Percentiles rank a stretch among this genome's conserved stretches.
These are phyloP conservation scores for Panellus pusillus DNA, from an alignment of 768 basidiomycete species.

Conservation along the genomic window DNA sequence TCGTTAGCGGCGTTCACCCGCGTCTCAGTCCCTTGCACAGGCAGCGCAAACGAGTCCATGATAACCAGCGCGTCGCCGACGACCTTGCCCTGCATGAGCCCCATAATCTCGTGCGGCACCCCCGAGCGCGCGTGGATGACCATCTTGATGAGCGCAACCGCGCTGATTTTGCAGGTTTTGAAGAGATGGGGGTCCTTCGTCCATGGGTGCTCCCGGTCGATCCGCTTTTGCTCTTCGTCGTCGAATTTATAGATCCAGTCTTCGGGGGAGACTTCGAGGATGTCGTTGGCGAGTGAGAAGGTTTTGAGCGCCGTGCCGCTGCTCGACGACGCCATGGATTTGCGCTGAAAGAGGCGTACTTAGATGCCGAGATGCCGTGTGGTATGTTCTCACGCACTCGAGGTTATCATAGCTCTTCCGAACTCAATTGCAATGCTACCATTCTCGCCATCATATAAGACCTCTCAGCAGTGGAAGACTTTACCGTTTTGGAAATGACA, in stretches of 20 bases:
- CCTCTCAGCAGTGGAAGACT: no score
- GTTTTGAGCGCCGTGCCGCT: slow-evolving; percentile 68
- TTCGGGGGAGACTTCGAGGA: slow-evolving; percentile 67
- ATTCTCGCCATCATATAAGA: no score
- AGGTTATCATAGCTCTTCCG: no score
- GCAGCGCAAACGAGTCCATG: slow-evolving; percentile 96
- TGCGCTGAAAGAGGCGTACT: background rate
- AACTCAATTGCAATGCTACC: no score
- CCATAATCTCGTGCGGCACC: slow-evolving; percentile 99
- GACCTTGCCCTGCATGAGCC: slow-evolving; percentile 97
- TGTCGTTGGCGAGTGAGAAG: slow-evolving; percentile 71
- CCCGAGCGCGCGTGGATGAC: slow-evolving; percentile 98
- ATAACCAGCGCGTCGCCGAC: slow-evolving; percentile 76
- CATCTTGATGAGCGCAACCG: slow-evolving; percentile 95
- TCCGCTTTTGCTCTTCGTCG: slow-evolving; percentile 59
- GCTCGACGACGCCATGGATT: slow-evolving; percentile 25
- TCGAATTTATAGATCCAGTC: slow-evolving; percentile 83
- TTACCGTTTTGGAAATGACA: no score
- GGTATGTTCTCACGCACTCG: no score
- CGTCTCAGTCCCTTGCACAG: slow-evolving; percentile 97
- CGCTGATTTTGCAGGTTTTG: slow-evolving; percentile 92
- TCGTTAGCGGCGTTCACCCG: slow-evolving; percentile 95
- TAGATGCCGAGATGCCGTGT: background rate
- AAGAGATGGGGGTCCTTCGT: slow-evolving; percentile 81
- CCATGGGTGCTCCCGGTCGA: slow-evolving; percentile 80